Base-by-base conservation (phyloP, 768 basidiomycete species). In the Hygrophorus pudorinus region DNA sequence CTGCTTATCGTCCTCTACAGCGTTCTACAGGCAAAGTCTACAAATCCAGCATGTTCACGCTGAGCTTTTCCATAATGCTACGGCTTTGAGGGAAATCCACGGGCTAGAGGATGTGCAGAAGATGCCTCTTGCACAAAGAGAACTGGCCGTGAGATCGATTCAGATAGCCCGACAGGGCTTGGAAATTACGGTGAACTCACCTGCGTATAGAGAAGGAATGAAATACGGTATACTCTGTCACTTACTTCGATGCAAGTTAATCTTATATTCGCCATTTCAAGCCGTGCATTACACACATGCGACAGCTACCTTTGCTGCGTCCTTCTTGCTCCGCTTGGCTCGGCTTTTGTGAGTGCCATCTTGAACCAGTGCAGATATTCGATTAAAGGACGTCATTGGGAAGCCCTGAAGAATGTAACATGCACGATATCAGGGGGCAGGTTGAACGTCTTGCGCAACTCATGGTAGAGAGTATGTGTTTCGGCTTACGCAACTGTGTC, bases 231-330 rank as follows among this genome's bases (percentile, higher is more conserved):
- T 21, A 43, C 36, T 21, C 7, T 44, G 20, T 18, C 8, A 33
- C 42, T 32, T 46, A 36, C 53, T 42, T 45, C 32, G 36, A 9
- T 21, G 30, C 21, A 13, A 37, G 2, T 11, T 29, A 24, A 17
- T 13, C 27, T 33, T 27, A 21, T 33, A 21, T 47, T 12, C 30
- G 21, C 20, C 16, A 14, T 36, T 41, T 32, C 35, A 45, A 88
- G 87, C 89, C 12, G 85, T 91, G n/a, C 82, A 88, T 57, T 85
- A 86, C 54, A 85, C 85, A 11, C 92, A 97, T 57, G 87, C 88
- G 33, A 88, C 89, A 21, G 92, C 92, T 4, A 94, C 92, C 0
- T 97, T 97, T 64, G 77, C 87, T 16, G 92, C 91, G 10, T 88
- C 89, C 3, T 85, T 97, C 61, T 69, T 94, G 47, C 70, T 97